Base-by-base conservation (phyloP, 176 grass and related monocot genomes). In the Oryza meridionalis region DNA sequence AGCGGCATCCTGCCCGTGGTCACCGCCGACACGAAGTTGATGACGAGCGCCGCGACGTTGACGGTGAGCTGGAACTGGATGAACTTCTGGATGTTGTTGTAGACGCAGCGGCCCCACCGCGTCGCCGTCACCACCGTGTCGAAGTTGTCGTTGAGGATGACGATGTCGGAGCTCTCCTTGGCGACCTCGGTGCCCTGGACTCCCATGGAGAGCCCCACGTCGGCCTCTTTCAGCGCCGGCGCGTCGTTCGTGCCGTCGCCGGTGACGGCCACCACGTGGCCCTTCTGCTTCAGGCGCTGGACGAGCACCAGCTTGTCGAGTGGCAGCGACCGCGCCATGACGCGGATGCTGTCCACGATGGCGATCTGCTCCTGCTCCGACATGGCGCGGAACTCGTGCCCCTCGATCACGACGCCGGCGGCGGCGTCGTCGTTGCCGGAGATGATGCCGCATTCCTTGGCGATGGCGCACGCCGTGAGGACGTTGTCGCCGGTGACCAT, bases 401-500 rank as follows among this genome's bases (percentile, higher is more conserved):
- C 96, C 92, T 98, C 93, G 47, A 94, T 77, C 4, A 98, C 85
- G 2, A 87, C 17, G 16, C 43, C 88, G 5, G 72, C 49, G 5
- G 72, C 59, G 8, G 3, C 32, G 29, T 92, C 82, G 24, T 91
- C 85, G 0, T 55, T 33, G 1, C 14, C 2, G 5, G 44, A 67
- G 44, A 93, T 72, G 83, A 98, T 98, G 3, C 96, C 96, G 2
- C 96, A 95, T 53, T 95, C 96, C 7, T 32, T 63, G 50, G 96
- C 96, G 11, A 98, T 98, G 72, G 93, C 87, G 9, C 88, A 51
- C 0, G 96, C 96, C 6, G 96, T 97, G 65, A 93, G 94, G 19
- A 98, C 9, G 78, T 98, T 95, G 88, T 98, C 96, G 4, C 96
- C 93, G 0, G 96, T 98, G n/a, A 98, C 91, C 93, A 98, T 98